Percentiles rank a stretch among this genome's conserved stretches.
Evolutionary conservation across 2,329 filamentous ascomycete genomes (phyloP).

Genomic region (Epichloe scottii): DNA sequence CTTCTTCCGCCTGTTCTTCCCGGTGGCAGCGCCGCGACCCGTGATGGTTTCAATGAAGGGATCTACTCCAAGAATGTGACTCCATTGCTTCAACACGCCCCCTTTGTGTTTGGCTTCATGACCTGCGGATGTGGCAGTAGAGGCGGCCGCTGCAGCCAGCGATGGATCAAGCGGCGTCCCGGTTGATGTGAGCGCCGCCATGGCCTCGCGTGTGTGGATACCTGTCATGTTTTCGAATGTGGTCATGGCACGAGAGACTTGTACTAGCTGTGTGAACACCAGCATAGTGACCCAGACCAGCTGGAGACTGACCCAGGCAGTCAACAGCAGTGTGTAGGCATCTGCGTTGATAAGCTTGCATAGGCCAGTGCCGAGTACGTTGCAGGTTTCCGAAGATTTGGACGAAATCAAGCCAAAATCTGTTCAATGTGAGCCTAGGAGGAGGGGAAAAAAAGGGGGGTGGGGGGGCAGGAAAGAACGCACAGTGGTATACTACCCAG

Average conservation of each 20-base stretch:
- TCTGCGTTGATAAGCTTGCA: constrained; percentile 72
- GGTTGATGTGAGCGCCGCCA: constrained; percentile 66
- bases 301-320: constrained; percentile 70
- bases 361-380: constrained; percentile 59
- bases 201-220: constrained; percentile 47
- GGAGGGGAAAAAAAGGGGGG: background rate
- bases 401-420: constrained; percentile 50
- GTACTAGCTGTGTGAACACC: constrained; percentile 81
- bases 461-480: constrained; percentile 14
- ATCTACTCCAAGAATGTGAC: constrained; percentile 76
- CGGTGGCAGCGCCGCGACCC: constrained; percentile 58
- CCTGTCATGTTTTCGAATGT: constrained; percentile 96
- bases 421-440: constrained; percentile 17
- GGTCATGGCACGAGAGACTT: constrained; percentile 84
- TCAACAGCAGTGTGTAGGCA: constrained; percentile 68
- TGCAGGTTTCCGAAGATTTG: constrained; percentile 48
- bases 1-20: constrained; percentile 40
- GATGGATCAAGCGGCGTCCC: constrained; percentile 60
- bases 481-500: constrained; percentile 60
- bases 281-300: constrained; percentile 97
- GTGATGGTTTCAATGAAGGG: constrained; percentile 89
- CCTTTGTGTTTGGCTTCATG: constrained; percentile 43
- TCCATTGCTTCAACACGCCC: constrained; percentile 68
- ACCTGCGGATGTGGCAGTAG: constrained; percentile 26
- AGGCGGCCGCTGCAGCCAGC: constrained; percentile 38